phyloP scores from a whole-genome alignment of 805 yeast genomes.

The Kregervanrija delftensis region DNA sequence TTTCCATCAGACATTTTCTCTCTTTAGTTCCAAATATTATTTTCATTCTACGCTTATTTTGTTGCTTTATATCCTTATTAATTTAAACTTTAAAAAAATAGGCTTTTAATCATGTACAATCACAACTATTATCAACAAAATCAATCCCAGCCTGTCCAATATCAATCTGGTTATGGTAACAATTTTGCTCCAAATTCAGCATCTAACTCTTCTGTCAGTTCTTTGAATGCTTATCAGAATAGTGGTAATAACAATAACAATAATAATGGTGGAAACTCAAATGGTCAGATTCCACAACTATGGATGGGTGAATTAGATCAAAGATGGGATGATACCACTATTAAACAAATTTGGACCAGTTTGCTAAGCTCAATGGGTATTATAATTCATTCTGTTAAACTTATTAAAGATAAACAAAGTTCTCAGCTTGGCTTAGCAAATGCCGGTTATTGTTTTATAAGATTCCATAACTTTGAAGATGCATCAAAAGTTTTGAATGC shows the following conservation, averaged over 20 bases:
- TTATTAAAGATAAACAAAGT: constrained; percentile 59
- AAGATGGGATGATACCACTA: constrained; percentile 67
- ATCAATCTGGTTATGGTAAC: no score
- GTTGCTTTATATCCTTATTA: no score
- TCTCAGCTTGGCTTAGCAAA: constrained; percentile 31
- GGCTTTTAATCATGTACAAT: no score
- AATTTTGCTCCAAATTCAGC: no score
- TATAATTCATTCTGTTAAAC: constrained; percentile 45
- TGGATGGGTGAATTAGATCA: constrained; percentile 94
- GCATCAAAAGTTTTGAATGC: constrained; percentile 61
- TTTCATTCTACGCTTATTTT: no score
- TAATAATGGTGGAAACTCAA: not conserved
- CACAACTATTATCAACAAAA: no score
- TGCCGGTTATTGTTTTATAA: constrained; percentile 79
- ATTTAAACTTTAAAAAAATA: no score
- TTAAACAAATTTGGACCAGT: constrained; percentile 61
- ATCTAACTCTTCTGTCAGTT: no score
- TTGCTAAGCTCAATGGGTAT: constrained; percentile 49
- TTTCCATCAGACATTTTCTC: not conserved
- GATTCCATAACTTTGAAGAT: constrained; percentile 52
- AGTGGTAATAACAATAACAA: no score
- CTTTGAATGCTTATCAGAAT: no score
- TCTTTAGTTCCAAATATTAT: not conserved
- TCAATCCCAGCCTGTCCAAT: no score
- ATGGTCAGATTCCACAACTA: constrained; percentile 34